A percentile compares a stretch with the other conserved stretches of the same genome.
Evolutionary conservation across 2,329 filamentous ascomycete genomes (phyloP).

Genomic region (Xylariaceae sp.): DNA sequence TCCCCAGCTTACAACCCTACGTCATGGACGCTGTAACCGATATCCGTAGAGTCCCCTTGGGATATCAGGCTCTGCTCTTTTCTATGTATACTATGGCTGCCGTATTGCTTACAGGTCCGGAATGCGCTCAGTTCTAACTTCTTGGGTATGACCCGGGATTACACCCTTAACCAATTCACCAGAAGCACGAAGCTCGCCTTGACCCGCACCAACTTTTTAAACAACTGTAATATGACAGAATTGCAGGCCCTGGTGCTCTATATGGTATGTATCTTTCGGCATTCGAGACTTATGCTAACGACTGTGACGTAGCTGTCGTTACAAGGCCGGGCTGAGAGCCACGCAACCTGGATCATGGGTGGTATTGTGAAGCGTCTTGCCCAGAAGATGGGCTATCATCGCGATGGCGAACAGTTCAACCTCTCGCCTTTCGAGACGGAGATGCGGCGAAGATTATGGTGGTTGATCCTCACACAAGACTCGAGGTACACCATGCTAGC

Average conservation of each 20-base stretch:
- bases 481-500: conserved; percentile 25
- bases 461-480: conserved; percentile 35
- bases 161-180: conserved; percentile 22
- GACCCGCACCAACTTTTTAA: conserved; percentile 32
- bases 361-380: conserved; percentile 40
- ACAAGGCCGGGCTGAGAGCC: conserved; percentile 15
- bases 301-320: conserved; percentile 12
- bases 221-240: conserved; percentile 32
- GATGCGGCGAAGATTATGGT: conserved; percentile 44
- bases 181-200: conserved; percentile 21
- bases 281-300: conserved; percentile 1
- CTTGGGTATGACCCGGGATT: conserved; percentile 16
- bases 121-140: conserved; percentile 36
- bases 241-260: conserved; percentile 36
- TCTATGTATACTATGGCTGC: conserved; percentile 46
- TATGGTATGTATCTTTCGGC: conserved; percentile 13
- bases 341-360: conserved; percentile 33
- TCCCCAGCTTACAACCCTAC: conserved; percentile 46
- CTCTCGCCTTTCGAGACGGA: conserved; percentile 41
- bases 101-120: conserved; percentile 37
- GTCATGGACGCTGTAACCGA: conserved; percentile 45
- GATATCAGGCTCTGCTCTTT: conserved; percentile 42
- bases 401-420: conserved; percentile 35
- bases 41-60: conserved; percentile 37
- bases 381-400: conserved; percentile 40